A percentile compares a stretch with the other conserved stretches of the same genome.
Conservation (phyloP, 225 moss, liverwort and hornwort species). For the Rhytidiadelphus loreus region DNA sequence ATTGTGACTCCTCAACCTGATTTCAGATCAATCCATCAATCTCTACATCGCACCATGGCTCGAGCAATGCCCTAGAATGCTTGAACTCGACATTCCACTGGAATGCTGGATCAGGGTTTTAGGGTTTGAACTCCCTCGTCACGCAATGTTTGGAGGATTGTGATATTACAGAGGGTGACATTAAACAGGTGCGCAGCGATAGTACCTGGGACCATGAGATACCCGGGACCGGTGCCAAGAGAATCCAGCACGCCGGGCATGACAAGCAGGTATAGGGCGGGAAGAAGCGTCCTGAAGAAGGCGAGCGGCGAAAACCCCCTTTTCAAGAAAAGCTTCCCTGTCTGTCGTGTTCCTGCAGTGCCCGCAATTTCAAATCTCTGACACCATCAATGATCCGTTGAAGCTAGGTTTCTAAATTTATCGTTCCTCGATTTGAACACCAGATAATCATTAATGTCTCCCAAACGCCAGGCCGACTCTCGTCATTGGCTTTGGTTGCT, state of each 20-base stretch:
- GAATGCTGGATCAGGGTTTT: not conserved
- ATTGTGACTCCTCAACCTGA: not conserved
- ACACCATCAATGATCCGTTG: conserved; percentile 9
- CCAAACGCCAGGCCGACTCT: not conserved
- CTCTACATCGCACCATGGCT: not conserved
- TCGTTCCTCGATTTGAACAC: not conserved
- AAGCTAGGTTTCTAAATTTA: not conserved
- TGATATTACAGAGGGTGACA: not conserved
- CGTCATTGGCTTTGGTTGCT: not conserved
- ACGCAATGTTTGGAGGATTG: not conserved
- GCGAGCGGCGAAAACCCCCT: not conserved
- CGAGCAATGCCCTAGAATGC: not conserved
- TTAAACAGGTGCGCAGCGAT: not conserved
- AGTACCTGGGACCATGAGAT: not conserved
- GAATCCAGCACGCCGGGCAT: not conserved
- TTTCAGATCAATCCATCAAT: not conserved
- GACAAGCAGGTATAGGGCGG: not conserved
- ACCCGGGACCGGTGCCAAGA: not conserved
- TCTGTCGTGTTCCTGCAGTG: not conserved
- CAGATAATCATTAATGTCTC: not conserved
- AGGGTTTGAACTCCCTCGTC: not conserved
- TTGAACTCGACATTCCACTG: not conserved
- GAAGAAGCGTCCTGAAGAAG: conserved; percentile 21
- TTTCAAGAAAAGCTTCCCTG: not conserved
- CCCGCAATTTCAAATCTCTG: conserved; percentile 24